Evolutionary conservation across 306 rosid genomes (phyloP).

Genomic region (Hylodesmum podocarpum): DNA sequence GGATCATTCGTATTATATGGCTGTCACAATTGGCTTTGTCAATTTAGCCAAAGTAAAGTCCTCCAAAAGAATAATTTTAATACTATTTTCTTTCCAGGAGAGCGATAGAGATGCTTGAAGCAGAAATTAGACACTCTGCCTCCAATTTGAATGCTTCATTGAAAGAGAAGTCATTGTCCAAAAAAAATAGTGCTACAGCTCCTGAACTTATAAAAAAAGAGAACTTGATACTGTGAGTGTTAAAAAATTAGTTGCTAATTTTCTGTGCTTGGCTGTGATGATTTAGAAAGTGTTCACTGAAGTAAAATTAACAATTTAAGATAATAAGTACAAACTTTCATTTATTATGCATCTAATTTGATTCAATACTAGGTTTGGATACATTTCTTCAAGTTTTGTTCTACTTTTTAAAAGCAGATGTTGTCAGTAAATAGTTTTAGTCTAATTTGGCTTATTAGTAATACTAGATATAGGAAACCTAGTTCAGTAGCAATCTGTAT

Average conservation of each 20-base stretch:
- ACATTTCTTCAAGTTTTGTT: not conserved
- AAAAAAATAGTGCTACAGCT: conserved; percentile 37
- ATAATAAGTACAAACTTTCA: not conserved
- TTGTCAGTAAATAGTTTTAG: not conserved
- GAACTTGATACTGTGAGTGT: conserved; percentile 61
- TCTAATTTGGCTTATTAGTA: not conserved
- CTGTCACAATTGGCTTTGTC: not conserved
- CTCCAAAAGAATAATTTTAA: not conserved
- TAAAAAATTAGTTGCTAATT: not conserved
- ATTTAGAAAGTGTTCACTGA: not conserved
- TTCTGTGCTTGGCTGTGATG: not conserved
- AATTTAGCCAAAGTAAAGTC: not conserved
- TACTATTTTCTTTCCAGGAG: conserved; percentile 53
- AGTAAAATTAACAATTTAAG: not conserved
- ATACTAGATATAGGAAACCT: not conserved
- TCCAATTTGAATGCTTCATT: conserved; percentile 29
- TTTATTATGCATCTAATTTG: not conserved
- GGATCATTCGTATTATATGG: not conserved
- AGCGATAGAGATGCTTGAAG: conserved; percentile 81
- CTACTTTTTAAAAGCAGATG: not conserved
- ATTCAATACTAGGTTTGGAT: not conserved
- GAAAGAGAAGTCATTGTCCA: conserved; percentile 41
- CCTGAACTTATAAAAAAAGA: conserved; percentile 31
- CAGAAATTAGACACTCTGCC: conserved; percentile 57
- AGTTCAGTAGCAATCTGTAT: not conserved